These are phyloP conservation scores for Ascochyta fabae DNA, from an alignment of 2,329 filamentous ascomycete species.

Conservation along the genomic window DNA sequence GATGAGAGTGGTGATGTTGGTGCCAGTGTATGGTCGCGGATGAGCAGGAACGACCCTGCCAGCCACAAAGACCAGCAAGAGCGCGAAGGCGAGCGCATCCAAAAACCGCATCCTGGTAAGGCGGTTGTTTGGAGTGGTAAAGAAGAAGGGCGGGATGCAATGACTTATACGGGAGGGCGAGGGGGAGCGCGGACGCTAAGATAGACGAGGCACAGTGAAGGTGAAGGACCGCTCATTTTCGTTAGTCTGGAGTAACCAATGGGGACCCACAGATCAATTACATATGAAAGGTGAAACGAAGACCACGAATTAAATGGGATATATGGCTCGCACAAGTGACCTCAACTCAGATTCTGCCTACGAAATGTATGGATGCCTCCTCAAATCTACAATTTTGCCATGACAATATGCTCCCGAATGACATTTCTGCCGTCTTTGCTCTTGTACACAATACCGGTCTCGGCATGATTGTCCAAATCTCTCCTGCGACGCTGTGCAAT, in stretches of 20 bases:
- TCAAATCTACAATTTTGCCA: neutral
- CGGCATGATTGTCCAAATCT: neutral
- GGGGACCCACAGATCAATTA: too few species aligned
- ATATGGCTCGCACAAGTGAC: too few species aligned
- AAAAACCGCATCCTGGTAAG: neutral
- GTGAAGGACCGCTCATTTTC: neutral
- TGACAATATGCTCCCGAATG: constrained; percentile 8
- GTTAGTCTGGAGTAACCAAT: too few species aligned
- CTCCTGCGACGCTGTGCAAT: neutral
- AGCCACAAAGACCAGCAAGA: neutral
- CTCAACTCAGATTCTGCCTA: neutral
- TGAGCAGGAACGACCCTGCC: neutral
- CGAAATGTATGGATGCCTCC: neutral
- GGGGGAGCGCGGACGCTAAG: too few species aligned
- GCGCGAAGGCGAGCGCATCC: neutral
- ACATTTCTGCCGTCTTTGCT: constrained; percentile 11
- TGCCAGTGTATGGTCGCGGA: neutral
- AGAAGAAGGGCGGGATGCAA: too few species aligned
- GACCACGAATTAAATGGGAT: too few species aligned
- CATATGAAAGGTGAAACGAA: too few species aligned
- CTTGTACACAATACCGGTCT: neutral
- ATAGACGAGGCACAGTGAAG: neutral
- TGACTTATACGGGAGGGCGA: too few species aligned
- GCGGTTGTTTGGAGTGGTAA: too few species aligned
- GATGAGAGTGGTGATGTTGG: neutral